Evolutionary conservation across 768 basidiomycete genomes (phyloP), one percentile per base, ranked within the genome.

Genomic region (Serpula lacrymans): DNA sequence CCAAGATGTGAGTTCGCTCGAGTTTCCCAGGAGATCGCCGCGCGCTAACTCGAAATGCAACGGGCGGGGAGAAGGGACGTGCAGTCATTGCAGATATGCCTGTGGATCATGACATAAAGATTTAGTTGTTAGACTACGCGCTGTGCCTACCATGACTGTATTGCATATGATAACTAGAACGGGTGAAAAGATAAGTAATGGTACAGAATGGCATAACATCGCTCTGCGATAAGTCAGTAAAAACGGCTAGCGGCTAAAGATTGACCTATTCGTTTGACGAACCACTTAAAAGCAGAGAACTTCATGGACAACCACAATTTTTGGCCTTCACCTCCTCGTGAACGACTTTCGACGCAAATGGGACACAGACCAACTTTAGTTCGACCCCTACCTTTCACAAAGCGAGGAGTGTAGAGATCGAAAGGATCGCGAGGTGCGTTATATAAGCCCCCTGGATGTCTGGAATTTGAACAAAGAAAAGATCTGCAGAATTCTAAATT

Each of bases 261-360:
- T 35, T 6, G 16, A 18, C 26, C 3, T 12, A 23, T 18, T 20
- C 29, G 14, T 21, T 31, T 8, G 17, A 70, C 75, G 12, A 43
- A 82, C 84, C 67, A 88, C 86, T 89, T 88, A 68, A 80, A 88
- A 14, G 87, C 87, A 11, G 82, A 84, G 53, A 84, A 81, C 50
- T 88, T 88, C 77, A 80, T 88, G 2, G 79, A 75, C 24, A 88
- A 60, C 88, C 88, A 90, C 20, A 82, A 45, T 27, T 71, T 69
- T 50, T 75, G 77, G 3, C 75, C 75, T 41, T 74, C 74, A 0
- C 87, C 88, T 1, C 84, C 84, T 7, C 87, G 74, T 16, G 62
- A 64, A 3, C 53, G 56, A 26, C 68, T 58, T 58, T 88, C 87
- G 29, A 77, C 57, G 51, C 88, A 91, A 35, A 90, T 74, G 0